phyloP scores from a whole-genome alignment of 2,329 filamentous ascomycete species.

The Talaromyces piceae region DNA sequence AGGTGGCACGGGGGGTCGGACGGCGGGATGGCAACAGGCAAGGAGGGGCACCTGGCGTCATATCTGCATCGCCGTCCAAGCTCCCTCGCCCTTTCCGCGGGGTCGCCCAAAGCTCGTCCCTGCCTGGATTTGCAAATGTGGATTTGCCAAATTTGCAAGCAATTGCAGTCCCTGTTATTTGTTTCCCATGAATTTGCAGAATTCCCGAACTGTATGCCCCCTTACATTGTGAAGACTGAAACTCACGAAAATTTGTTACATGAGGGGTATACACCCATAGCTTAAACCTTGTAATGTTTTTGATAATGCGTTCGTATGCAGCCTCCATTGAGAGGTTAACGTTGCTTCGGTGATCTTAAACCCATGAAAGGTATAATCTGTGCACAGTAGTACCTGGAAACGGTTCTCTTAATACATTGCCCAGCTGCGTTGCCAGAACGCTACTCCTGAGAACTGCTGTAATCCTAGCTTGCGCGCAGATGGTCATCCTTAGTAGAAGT shows the following conservation, averaged over 20 bases:
- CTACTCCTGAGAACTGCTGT: background rate
- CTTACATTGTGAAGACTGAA: no score
- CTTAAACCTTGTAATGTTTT: no score
- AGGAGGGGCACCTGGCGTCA: slow-evolving; percentile 12
- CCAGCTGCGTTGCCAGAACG: background rate
- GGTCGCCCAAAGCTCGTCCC: no score
- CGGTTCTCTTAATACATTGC: background rate
- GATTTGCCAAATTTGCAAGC: background rate
- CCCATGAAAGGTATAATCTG: background rate
- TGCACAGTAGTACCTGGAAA: background rate
- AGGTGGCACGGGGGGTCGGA: slow-evolving; percentile 5
- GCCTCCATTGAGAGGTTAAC: background rate
- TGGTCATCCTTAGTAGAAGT: background rate
- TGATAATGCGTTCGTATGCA: slow-evolving; percentile 6
- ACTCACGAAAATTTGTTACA: no score
- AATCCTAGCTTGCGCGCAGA: background rate
- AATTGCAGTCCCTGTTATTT: background rate
- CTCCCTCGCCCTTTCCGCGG: background rate
- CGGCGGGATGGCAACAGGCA: background rate
- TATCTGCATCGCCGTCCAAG: slow-evolving; percentile 1
- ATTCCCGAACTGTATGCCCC: background rate
- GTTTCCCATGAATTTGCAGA: no score
- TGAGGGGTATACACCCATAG: no score
- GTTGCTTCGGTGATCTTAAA: background rate
- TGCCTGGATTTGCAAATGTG: background rate